These are phyloP conservation scores for Macadamia integrifolia DNA, from an alignment of 164 flowering plant genomes.

Conservation along the genomic window DNA sequence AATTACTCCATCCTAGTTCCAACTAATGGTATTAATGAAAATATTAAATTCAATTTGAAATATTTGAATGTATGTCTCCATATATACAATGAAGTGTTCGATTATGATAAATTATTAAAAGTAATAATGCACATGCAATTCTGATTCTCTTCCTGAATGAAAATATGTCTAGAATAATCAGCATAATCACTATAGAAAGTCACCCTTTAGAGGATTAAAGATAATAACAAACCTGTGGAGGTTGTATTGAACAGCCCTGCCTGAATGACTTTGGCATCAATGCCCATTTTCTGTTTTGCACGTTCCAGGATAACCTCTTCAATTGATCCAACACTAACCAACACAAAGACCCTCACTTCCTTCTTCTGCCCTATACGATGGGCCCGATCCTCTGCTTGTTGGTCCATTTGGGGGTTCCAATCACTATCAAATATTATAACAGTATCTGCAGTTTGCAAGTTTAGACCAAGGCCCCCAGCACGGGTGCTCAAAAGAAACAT, in stretches of 20 bases:
- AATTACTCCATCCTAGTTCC: too few species aligned
- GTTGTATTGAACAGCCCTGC: constrained; percentile 98
- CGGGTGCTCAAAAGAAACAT: constrained; percentile 97
- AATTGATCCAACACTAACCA: constrained; percentile 95
- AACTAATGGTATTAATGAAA: too few species aligned
- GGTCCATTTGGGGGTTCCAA: constrained; percentile 99
- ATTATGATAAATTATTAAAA: too few species aligned
- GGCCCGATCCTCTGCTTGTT: constrained; percentile 97
- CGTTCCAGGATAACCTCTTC: constrained; percentile 96
- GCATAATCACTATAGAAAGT: not conserved
- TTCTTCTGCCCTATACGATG: constrained; percentile 98
- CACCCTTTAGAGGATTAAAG: not conserved
- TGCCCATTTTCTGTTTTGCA: constrained; percentile 97
- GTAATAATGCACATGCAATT: too few species aligned
- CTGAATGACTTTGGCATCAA: constrained; percentile 98
- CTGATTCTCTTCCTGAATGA: too few species aligned
- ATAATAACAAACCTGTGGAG: constrained; percentile 72
- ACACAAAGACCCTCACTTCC: constrained; percentile 91
- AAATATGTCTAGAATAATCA: too few species aligned
- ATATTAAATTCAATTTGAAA: too few species aligned
- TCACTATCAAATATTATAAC: constrained; percentile 96
- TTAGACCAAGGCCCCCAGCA: constrained; percentile 97
- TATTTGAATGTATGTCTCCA: too few species aligned
- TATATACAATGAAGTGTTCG: too few species aligned
- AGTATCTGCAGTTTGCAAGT: constrained; percentile 94